Evolutionary conservation across 129 eudicot genomes (phyloP).

Genomic region (Arctium minus): DNA sequence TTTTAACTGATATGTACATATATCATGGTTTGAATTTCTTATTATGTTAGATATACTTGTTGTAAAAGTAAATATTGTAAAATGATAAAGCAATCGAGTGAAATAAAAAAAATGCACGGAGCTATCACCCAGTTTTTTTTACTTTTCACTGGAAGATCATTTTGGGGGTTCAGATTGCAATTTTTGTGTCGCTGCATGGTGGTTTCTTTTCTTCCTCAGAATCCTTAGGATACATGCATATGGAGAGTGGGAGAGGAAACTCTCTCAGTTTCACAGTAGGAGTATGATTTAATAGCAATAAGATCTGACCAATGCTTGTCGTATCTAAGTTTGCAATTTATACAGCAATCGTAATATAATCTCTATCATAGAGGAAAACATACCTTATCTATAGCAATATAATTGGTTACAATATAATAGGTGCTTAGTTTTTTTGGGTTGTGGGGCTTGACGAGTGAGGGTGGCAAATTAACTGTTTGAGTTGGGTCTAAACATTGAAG

Average conservation of each 20-base stretch:
- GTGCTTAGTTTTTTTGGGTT: background rate
- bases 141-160: background rate
- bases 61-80: background rate
- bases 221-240: background rate
- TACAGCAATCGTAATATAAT: too few species aligned
- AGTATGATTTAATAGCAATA: background rate
- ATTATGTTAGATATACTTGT: background rate
- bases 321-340: background rate
- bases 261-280: background rate
- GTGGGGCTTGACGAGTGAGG: background rate
- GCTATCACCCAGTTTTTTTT: background rate
- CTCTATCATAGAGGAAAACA: too few species aligned
- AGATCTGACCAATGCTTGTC: slow-evolving; percentile 3
- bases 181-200: background rate
- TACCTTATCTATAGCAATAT: too few species aligned
- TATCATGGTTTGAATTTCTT: background rate
- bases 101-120: background rate
- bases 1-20: background rate
- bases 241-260: background rate
- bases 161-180: background rate
- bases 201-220: too few species aligned
- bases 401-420: background rate
- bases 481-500: background rate
- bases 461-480: background rate
- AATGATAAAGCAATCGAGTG: background rate